Evolutionary conservation across 805 yeast species (phyloP), one percentile per base, ranked within the genome.

Genomic region (Monosporozyma siamensis): DNA sequence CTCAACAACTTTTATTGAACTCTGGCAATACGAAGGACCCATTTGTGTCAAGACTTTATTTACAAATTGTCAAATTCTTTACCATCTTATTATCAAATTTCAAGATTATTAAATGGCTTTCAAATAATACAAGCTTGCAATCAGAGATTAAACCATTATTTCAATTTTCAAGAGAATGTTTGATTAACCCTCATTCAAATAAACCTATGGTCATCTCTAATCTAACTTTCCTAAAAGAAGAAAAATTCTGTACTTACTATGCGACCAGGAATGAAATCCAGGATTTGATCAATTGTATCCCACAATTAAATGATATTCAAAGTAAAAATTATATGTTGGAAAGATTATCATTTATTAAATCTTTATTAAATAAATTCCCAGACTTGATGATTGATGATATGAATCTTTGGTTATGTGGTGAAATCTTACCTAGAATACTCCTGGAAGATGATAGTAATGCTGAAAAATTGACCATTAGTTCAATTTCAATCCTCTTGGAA

Each of bases 61-160:
- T 59, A 17, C 65, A 60, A 43, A 58, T 60, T 23, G 50, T 59
- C 3, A 44, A 61, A 34, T 51, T 59, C 30, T 48, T 58, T 24
- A 47, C 49, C 6, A 39, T 42, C 6, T 30, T 60, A 7, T 45
- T 57, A 7, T 55, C 61, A 0, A 57, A 54, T 38, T 51, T 51
- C 34, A 57, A 45, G 30, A 40, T 59, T 20, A 42, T 55, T 3
- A 44, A 44, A 26, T 44, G 47, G 38, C 21, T 55, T 7, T 44
- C 44, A 14, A 45, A 39, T 23, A 43, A 46, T 14, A 37, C 39
- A 9, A 37, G 35, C 3, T 20, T 51, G 11, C 54, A 43, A 38
- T 11, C 25, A 36, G 7, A 43, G 42, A n/a, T 41, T 52, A 53
- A 48, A 25, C 31, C 35, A 7, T 41, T 60, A 24, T 53, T 49